Evolutionary conservation across 805 yeast genomes (phyloP), one percentile per base, ranked within the genome.

Genomic region (Starmerella khaoyaiensis): DNA sequence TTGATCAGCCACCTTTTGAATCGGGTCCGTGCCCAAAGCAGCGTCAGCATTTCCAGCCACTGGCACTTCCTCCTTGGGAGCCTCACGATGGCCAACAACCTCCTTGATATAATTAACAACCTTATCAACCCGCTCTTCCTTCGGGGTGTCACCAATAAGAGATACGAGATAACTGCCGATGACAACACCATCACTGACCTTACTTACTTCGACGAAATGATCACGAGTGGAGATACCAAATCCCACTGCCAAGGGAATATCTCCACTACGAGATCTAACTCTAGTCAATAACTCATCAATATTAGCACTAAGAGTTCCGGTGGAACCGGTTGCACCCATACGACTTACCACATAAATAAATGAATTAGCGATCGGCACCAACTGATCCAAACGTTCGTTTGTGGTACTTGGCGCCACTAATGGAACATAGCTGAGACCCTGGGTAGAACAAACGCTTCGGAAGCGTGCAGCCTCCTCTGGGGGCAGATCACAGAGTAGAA

Each of bases 251-350:
- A 86, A 57, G 24, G 94, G 94, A 28, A 71, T 77, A 33, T 69
- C 71, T 17, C 75, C 74, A n/a, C 93, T 69, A 52, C 71, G 68
- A 42, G 71, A 67, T 57, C 93, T 72, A 14, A 90, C 93, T 48
- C 83, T 74, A 21, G 65, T 64, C 49, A 90, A 74, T 45, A 90
- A 68, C 28, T 65, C 72, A 19, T 74, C 71, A 39, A 87, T 71
- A 45, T 76, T 76, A 5, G 63, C 52, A 32, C 74, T 67, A 29
- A 93, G 73, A 17, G 68, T 63, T 15, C 77, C 70, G 17, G 75
- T 63, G 25, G 93, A 87, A 56, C 99, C 98, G 21, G 99, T 90
- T 41, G 94, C 76, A 48, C 97, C 96, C 99, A 90, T 90, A 58
- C 94, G 73, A 3, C 95, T 83, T 14, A 90, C 97, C 27, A 90